Percentiles rank a stretch among this genome's conserved stretches.
These are phyloP conservation scores for Cornus kousa DNA, from an alignment of 148 eudicot genomes.

Conservation along the genomic window DNA sequence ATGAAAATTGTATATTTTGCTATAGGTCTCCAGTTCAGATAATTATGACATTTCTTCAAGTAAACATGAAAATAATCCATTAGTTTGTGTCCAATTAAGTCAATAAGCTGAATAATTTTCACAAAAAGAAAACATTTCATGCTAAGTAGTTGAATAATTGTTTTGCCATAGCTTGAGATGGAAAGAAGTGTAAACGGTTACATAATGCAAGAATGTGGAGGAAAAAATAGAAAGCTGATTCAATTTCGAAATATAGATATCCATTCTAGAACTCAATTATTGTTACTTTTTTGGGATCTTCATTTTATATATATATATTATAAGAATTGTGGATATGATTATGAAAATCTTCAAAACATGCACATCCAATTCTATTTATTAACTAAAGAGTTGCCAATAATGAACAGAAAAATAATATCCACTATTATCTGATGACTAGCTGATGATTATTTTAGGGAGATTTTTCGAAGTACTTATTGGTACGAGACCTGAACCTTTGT, in stretches of 20 bases:
- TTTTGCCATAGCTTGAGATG: too few species aligned
- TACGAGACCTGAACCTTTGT: constrained; percentile 65
- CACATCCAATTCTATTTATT: background rate
- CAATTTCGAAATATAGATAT: too few species aligned
- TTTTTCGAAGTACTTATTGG: constrained; percentile 89
- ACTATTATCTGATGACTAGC: background rate
- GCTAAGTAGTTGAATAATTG: too few species aligned
- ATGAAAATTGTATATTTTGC: background rate
- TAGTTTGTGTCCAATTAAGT: too few species aligned
- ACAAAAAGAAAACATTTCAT: too few species aligned
- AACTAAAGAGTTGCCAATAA: background rate
- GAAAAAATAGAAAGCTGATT: too few species aligned
- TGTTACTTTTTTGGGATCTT: background rate
- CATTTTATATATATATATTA: background rate
- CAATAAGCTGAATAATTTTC: too few species aligned
- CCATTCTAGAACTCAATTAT: background rate
- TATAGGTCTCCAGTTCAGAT: too few species aligned
- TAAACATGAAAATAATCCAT: too few species aligned
- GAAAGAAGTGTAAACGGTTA: too few species aligned
- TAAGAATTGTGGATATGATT: background rate
- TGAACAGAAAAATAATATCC: background rate
- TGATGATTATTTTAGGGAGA: constrained; percentile 53
- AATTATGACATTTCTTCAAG: too few species aligned
- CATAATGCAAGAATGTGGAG: too few species aligned
- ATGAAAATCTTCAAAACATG: background rate